A percentile compares a stretch with the other conserved stretches of the same genome.
Conservation (phyloP, 1,284 basidiomycete genomes). For the Austroboletus niveus region DNA sequence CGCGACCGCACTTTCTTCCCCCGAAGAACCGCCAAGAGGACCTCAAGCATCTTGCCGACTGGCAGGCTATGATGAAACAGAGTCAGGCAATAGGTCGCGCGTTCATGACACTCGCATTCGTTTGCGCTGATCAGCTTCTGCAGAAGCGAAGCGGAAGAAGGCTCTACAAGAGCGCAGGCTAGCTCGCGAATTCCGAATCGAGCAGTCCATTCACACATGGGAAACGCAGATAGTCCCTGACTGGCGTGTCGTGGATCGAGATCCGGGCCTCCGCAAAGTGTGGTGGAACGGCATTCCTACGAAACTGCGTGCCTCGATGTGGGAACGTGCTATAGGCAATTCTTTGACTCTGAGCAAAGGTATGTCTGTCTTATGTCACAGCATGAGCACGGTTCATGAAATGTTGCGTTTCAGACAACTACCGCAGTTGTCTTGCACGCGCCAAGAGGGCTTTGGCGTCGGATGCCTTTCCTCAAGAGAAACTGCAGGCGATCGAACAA, state of each 20-base stretch:
- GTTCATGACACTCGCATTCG: neutral
- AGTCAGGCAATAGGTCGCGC: constrained; percentile 68
- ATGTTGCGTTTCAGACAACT: constrained; percentile 51
- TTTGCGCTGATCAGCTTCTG: constrained; percentile 8
- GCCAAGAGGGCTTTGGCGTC: constrained; percentile 71
- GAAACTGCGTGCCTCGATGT: constrained; percentile 81
- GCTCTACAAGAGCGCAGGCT: constrained; percentile 63
- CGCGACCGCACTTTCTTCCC: constrained; percentile 79
- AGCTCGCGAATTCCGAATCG: constrained; percentile 66
- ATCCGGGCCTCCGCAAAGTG: constrained; percentile 63
- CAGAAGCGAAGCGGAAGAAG: constrained; percentile 69
- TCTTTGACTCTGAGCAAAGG: constrained; percentile 85
- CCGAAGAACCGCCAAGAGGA: constrained; percentile 84
- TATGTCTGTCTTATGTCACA: constrained; percentile 27
- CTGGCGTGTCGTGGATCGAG: constrained; percentile 74
- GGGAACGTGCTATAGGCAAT: constrained; percentile 90
- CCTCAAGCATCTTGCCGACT: constrained; percentile 80
- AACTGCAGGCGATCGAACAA: constrained; percentile 71
- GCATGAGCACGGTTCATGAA: no score
- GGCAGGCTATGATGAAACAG: constrained; percentile 89
- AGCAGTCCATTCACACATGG: constrained; percentile 72
- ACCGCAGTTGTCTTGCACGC: constrained; percentile 68
- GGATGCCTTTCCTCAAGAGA: constrained; percentile 72
- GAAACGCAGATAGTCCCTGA: constrained; percentile 80
- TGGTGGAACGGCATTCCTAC: constrained; percentile 96